Conservation (phyloP, 2,329 filamentous ascomycete genomes). For the Blastomyces parvus region DNA sequence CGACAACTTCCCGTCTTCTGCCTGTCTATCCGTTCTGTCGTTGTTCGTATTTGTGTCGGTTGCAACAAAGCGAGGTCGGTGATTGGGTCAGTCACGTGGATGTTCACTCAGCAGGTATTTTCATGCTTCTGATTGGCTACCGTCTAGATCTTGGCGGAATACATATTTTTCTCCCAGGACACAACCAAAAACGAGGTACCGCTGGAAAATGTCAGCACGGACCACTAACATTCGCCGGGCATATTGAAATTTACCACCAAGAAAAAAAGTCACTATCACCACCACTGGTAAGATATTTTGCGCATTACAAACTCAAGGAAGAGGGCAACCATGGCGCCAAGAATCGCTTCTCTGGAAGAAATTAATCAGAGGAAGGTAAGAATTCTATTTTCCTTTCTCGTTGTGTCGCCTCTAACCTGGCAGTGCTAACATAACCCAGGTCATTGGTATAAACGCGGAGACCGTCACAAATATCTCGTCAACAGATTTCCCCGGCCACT, state of each 20-base stretch:
- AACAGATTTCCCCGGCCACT: conserved; percentile 86
- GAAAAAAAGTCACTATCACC: not conserved
- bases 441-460: conserved; percentile 78
- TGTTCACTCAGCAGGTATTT: not conserved
- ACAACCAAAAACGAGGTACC: conserved; percentile 1
- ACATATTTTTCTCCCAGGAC: not conserved
- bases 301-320: conserved; percentile 15
- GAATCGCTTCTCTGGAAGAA: conserved; percentile 35
- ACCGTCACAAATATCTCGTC: conserved; percentile 82
- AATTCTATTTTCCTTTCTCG: not conserved
- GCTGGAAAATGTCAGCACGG: not conserved
- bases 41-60: conserved; percentile 5
- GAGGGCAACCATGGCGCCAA: conserved; percentile 33
- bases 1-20: not conserved
- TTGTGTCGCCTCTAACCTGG: not conserved
- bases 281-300: not conserved
- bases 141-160: not conserved
- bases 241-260: not conserved
- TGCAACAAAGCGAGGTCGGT: not conserved
- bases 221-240: not conserved
- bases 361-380: conserved; percentile 36
- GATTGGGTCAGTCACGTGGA: conserved; percentile 1
- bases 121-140: conserved; percentile 1
- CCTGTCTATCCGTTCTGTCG: not conserved
- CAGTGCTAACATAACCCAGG: conserved; percentile 41